phyloP scores from a whole-genome alignment of 208 protist genomes.

The Wallacemonas sp. region DNA sequence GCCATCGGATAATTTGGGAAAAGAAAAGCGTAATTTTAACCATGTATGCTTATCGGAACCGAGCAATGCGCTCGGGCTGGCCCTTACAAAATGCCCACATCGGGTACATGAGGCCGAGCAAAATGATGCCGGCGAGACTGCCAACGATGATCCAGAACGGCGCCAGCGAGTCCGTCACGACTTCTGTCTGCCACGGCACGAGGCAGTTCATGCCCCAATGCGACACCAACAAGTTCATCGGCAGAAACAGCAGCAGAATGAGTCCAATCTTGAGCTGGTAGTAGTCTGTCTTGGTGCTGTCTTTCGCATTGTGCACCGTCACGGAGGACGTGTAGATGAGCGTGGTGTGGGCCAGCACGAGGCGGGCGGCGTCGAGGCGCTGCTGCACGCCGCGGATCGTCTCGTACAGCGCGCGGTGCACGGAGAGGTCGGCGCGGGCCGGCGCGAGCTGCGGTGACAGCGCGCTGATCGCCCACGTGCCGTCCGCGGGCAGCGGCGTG shows the following conservation, averaged over 20 bases:
- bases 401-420: neutral
- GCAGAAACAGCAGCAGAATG: constrained; percentile 47
- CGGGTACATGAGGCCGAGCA: constrained; percentile 31
- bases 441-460: neutral
- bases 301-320: constrained; percentile 35
- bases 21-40: neutral
- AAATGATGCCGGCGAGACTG: constrained; percentile 23
- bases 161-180: constrained; percentile 22
- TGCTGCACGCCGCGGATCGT: neutral
- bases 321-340: constrained; percentile 69
- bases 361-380: constrained; percentile 47
- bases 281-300: constrained; percentile 56
- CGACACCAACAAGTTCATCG: constrained; percentile 54
- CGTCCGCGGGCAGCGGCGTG: too few species aligned
- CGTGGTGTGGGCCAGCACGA: constrained; percentile 54
- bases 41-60: too few species aligned
- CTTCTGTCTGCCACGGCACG: constrained; percentile 30
- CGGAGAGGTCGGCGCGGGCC: neutral
- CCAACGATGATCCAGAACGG: constrained; percentile 60
- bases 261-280: constrained; percentile 51
- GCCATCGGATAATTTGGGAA: too few species aligned
- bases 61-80: neutral
- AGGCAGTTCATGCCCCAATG: constrained; percentile 76
- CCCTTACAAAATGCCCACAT: constrained; percentile 41
- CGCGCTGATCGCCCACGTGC: neutral